Percentiles rank a stretch among this genome's conserved stretches.
phyloP scores from a whole-genome alignment of 2,329 filamentous ascomycete species.

The Zymoseptoria pseudotritici region DNA sequence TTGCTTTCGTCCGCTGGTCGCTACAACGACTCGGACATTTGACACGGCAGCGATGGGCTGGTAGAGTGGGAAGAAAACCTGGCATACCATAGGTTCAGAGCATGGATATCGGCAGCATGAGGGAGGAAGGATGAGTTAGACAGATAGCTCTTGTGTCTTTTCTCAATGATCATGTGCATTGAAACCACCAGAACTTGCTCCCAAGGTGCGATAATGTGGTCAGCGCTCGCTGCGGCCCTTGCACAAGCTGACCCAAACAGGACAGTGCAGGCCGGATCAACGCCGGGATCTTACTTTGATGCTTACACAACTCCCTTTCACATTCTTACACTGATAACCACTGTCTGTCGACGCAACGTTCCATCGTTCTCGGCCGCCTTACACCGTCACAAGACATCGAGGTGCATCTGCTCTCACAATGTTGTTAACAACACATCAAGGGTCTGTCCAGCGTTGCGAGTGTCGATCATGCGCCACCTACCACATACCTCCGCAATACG shows the following conservation, averaged over 20 bases:
- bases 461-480: not conserved
- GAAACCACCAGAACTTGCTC: too few relatives aligned
- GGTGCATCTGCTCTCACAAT: not conserved
- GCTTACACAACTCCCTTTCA: too few relatives aligned
- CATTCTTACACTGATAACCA: too few relatives aligned
- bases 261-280: too few relatives aligned
- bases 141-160: not conserved
- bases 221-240: too few relatives aligned
- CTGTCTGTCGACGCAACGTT: too few relatives aligned
- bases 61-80: not conserved
- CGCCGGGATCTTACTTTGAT: too few relatives aligned
- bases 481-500: not conserved
- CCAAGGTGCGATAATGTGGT: too few relatives aligned
- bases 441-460: not conserved
- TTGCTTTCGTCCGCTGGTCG: not conserved
- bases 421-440: not conserved
- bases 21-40: not conserved
- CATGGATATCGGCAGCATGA: not conserved
- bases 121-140: not conserved
- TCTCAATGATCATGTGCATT: not conserved
- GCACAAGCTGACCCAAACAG: too few relatives aligned
- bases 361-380: too few relatives aligned
- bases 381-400: not conserved
- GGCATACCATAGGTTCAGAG: not conserved
- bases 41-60: not conserved